These are phyloP conservation scores for Paecilomyces dactylethromorphus DNA, from an alignment of 2,329 filamentous ascomycete species.

Conservation along the genomic window DNA sequence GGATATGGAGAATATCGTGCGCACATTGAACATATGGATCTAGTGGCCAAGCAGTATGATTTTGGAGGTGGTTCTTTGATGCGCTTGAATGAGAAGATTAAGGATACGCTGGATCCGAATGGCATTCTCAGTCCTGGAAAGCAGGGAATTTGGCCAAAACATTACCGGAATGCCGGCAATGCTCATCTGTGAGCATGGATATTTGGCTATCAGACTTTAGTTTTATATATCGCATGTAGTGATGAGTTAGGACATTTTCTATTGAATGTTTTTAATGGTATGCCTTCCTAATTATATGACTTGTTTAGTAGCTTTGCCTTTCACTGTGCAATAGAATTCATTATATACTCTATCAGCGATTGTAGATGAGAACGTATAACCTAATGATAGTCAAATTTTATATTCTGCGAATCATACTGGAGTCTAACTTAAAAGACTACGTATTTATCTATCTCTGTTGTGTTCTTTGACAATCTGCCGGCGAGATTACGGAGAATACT, in stretches of 20 bases:
- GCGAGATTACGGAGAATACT: too few species aligned
- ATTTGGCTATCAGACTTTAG: not conserved
- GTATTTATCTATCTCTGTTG: too few species aligned
- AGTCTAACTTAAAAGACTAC: too few species aligned
- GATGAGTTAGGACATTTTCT: not conserved
- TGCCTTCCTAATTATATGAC: not conserved
- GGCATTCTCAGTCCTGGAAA: not conserved
- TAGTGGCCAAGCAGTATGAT: constrained; percentile 3
- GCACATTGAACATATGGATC: constrained; percentile 14
- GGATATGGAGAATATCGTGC: constrained; percentile 15
- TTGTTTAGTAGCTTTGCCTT: not conserved
- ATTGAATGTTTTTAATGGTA: not conserved
- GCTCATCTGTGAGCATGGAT: not conserved
- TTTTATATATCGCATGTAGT: not conserved
- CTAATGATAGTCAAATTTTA: too few species aligned
- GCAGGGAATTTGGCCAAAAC: not conserved
- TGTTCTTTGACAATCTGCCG: too few species aligned
- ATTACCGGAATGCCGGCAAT: not conserved
- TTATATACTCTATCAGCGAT: too few species aligned
- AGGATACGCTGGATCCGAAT: not conserved
- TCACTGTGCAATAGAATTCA: too few species aligned
- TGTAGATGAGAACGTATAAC: too few species aligned
- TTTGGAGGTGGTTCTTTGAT: not conserved
- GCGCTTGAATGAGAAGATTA: not conserved
- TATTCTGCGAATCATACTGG: too few species aligned